These are phyloP conservation scores for Tolypocladium endophyticum DNA, from an alignment of 2,329 filamentous ascomycete genomes.

Conservation along the genomic window DNA sequence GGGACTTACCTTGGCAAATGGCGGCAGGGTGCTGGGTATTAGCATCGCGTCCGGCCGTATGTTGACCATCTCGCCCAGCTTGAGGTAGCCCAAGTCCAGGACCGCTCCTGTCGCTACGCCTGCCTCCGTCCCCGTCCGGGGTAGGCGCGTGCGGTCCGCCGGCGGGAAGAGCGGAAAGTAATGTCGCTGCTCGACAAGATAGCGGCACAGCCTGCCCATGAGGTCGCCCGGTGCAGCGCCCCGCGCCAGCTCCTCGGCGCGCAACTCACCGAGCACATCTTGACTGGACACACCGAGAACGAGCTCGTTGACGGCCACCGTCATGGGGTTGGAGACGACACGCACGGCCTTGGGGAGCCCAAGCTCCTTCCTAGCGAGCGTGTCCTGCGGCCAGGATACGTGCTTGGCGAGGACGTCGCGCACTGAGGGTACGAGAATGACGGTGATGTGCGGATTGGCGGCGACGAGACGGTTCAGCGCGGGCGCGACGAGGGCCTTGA, in stretches of 20 bases:
- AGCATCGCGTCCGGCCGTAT: constrained; percentile 78
- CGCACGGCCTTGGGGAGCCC: constrained; percentile 67
- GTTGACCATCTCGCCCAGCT: constrained; percentile 83
- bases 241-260: constrained; percentile 53
- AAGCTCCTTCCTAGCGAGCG: constrained; percentile 57
- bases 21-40: constrained; percentile 69
- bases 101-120: constrained; percentile 60
- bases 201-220: constrained; percentile 60
- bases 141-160: constrained; percentile 54
- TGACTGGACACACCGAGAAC: constrained; percentile 73
- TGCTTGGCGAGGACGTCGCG: constrained; percentile 75
- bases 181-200: constrained; percentile 81
- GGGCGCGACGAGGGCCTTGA: constrained; percentile 68
- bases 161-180: constrained; percentile 88
- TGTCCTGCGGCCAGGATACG: constrained; percentile 68
- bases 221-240: constrained; percentile 33
- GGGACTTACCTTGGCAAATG: constrained; percentile 70
- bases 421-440: constrained; percentile 73
- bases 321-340: constrained; percentile 85
- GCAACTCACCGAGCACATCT: constrained; percentile 73
- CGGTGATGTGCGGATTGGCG: constrained; percentile 64
- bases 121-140: constrained; percentile 51
- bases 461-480: constrained; percentile 60
- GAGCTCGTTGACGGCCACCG: constrained; percentile 77
- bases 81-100: constrained; percentile 75